Base-by-base conservation (phyloP, 1,284 basidiomycete species). In the Coniferiporia sulphurascens region DNA sequence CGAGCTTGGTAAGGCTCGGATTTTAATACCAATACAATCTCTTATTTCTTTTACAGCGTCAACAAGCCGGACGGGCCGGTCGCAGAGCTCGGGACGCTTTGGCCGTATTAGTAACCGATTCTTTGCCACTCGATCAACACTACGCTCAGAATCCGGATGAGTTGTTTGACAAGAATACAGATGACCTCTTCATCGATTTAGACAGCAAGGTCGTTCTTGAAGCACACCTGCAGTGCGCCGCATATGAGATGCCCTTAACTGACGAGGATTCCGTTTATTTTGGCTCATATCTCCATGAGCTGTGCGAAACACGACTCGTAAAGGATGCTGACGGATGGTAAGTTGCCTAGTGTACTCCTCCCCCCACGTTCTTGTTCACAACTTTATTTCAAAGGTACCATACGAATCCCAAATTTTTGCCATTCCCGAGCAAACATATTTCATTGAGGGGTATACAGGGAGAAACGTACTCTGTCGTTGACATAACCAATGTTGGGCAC, bases 21-120 rank as follows among this genome's bases (percentile, higher is more conserved):
- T 35, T 55, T 55, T 38, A 59, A 52, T n/a, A 48, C 54, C 35
- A 21, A 12, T 35, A 32, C 12, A 35, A 44, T 21, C 21, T 35
- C 38, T 56, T 41, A 50, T 48, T 48, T 34, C 27, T 55, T 17
- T 44, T 38, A 32, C 65, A 92, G 84, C 78, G 89, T 38, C 94
- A 96, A 77, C 93, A 96, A 83, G 86, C 89, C 4, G 93, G 94
- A 36, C 78, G 93, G 65, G 93, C 93, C 15, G 94, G 94, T 3
- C 83, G 94, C 49, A 78, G 93, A 55, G 80, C 88, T 51, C 85
- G 86, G 46, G 93, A 95, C 68, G 87, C 92, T 15, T 77, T 96
- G n/a, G 85, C 87, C 0, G 77, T 95, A 56, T 78, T 93, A 44
- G 82, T 96, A 2, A 83, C 86, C 13, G 89, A 94, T 60, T 74